These are phyloP conservation scores for Scytalidium sp. DNA, from an alignment of 2,329 filamentous ascomycete genomes.

Conservation along the genomic window DNA sequence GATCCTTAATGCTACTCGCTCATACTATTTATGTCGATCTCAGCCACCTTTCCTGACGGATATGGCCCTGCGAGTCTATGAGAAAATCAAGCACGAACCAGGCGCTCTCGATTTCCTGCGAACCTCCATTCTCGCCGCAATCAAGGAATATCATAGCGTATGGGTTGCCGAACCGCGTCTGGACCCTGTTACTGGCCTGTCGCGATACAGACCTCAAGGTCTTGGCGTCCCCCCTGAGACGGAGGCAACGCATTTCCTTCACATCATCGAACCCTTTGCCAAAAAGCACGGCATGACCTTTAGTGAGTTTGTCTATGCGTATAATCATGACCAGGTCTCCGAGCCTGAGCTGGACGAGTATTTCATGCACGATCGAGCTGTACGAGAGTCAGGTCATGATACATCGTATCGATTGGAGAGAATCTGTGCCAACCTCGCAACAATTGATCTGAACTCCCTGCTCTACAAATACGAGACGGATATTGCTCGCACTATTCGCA, in stretches of 20 bases:
- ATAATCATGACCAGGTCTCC: slow-evolving; percentile 72
- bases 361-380: slow-evolving; percentile 92
- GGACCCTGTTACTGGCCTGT: slow-evolving; percentile 47
- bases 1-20: slow-evolving; percentile 93
- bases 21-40: slow-evolving; percentile 91
- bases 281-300: slow-evolving; percentile 73
- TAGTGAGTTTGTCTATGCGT: slow-evolving; percentile 80
- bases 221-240: slow-evolving; percentile 54
- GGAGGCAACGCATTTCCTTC: slow-evolving; percentile 51
- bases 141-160: slow-evolving; percentile 62
- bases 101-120: slow-evolving; percentile 79
- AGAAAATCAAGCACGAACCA: slow-evolving; percentile 84
- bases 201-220: slow-evolving; percentile 49
- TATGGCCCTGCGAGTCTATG: slow-evolving; percentile 92
- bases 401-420: slow-evolving; percentile 91
- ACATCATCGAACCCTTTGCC: slow-evolving; percentile 31
- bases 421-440: slow-evolving; percentile 83
- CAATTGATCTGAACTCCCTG: slow-evolving; percentile 90
- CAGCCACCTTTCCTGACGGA: slow-evolving; percentile 97
- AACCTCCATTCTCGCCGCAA: slow-evolving; percentile 79
- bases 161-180: slow-evolving; percentile 38
- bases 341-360: slow-evolving; percentile 94
- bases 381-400: slow-evolving; percentile 95
- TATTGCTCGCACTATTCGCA: slow-evolving; percentile 82
- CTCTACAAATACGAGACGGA: slow-evolving; percentile 97